phyloP scores from a whole-genome alignment of 805 yeast genomes.

The Schizosaccharomyces cryophilus region DNA sequence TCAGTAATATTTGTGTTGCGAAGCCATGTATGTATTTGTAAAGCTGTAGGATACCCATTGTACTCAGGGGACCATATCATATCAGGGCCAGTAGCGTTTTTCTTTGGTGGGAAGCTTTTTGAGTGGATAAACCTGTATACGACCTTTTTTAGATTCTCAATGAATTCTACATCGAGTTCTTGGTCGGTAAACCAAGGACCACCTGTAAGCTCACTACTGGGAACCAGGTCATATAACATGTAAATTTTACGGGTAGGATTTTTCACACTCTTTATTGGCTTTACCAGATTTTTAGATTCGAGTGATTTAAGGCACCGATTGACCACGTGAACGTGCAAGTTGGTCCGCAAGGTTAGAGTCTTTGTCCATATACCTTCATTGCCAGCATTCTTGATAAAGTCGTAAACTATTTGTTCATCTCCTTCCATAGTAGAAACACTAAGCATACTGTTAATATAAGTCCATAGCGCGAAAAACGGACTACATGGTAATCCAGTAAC shows the following conservation, averaged over 20 bases:
- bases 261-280: conserved; percentile 72
- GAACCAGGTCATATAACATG: conserved; percentile 82
- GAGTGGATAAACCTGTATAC: conserved; percentile 71
- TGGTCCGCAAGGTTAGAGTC: conserved; percentile 62
- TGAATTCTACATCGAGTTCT: conserved; percentile 82
- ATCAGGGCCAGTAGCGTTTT: conserved; percentile 8
- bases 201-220: conserved; percentile 87
- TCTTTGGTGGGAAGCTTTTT: conserved; percentile 33
- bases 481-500: neutral
- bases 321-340: conserved; percentile 66
- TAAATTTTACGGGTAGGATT: conserved; percentile 86
- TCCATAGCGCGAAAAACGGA: too few relatives aligned
- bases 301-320: conserved; percentile 49
- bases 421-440: conserved; percentile 1
- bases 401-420: conserved; percentile 58
- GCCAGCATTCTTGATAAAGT: conserved; percentile 59
- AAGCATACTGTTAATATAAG: neutral
- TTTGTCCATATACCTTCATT: conserved; percentile 86
- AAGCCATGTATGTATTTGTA: conserved; percentile 53
- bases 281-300: conserved; percentile 59
- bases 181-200: conserved; percentile 98
- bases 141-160: conserved; percentile 56
- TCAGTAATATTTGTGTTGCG: conserved; percentile 47
- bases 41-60: conserved; percentile 42
- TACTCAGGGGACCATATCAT: conserved; percentile 20